These are phyloP conservation scores for Amanita pseudoporphyria DNA, from an alignment of 768 basidiomycete genomes.

Conservation along the genomic window DNA sequence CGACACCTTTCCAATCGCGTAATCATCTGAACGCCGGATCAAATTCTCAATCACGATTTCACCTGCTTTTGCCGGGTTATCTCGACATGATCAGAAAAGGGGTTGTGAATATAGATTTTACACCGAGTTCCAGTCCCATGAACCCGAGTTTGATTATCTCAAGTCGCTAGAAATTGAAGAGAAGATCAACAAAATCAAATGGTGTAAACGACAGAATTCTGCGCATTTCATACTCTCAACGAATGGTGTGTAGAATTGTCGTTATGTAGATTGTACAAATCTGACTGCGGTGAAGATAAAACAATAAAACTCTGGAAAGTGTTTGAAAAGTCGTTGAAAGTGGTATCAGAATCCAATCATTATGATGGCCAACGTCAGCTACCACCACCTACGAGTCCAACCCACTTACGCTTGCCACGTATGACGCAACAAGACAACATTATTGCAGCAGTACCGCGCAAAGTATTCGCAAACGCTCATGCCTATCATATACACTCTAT, in stretches of 20 bases:
- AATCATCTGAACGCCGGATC: slow-evolving; percentile 5
- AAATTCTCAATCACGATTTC: slow-evolving; percentile 7
- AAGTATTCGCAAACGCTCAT: slow-evolving; percentile 98
- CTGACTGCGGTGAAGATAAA: slow-evolving; percentile 59
- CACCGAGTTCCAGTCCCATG: slow-evolving; percentile 99
- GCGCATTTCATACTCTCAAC: slow-evolving; percentile 97
- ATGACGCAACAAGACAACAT: slow-evolving; percentile 96
- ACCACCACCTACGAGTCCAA: slow-evolving; percentile 46
- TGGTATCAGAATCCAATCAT: slow-evolving; percentile 96
- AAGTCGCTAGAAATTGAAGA: slow-evolving; percentile 99
- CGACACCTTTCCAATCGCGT: slow-evolving; percentile 21
- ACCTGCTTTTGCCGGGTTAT: slow-evolving; percentile 12
- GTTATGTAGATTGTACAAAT: not conserved
- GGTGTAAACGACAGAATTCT: slow-evolving; percentile 97
- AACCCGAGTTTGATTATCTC: slow-evolving; percentile 99
- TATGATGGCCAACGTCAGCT: slow-evolving; percentile 67
- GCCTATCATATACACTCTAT: slow-evolving; percentile 99
- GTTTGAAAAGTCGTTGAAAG: slow-evolving; percentile 95
- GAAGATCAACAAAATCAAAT: slow-evolving; percentile 99
- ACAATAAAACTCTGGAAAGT: slow-evolving; percentile 99
- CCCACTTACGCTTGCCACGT: slow-evolving; percentile 76
- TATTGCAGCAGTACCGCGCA: slow-evolving; percentile 95
- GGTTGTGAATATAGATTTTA: slow-evolving; percentile 99
- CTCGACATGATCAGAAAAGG: slow-evolving; percentile 67
- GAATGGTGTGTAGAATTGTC: slow-evolving; percentile 58